Percentiles rank a stretch among this genome's conserved stretches.
Conservation (phyloP, 768 basidiomycete species). For the Mycena polygramma region DNA sequence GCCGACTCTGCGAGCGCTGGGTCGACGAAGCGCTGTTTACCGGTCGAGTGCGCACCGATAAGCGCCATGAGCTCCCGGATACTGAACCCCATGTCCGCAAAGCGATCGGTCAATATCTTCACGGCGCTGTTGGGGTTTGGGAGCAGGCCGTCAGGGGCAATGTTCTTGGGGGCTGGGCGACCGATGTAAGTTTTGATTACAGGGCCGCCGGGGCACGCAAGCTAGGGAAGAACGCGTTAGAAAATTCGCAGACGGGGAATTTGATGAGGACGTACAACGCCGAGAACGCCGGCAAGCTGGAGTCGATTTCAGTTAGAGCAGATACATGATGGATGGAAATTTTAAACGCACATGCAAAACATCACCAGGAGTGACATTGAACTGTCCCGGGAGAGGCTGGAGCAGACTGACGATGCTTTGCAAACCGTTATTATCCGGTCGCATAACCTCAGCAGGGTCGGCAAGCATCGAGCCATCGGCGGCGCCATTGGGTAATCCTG, state of each 20-base stretch:
- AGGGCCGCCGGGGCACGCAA: slow-evolving; percentile 12
- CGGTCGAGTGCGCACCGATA: slow-evolving; percentile 29
- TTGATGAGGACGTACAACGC: not conserved
- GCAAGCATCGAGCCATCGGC: slow-evolving; percentile 26
- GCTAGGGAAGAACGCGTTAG: not conserved
- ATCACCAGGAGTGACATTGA: slow-evolving; percentile 8
- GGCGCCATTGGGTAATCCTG: slow-evolving; percentile 21
- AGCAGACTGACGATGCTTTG: slow-evolving; percentile 9
- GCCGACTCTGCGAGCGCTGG: not conserved
- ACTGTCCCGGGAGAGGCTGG: not conserved
- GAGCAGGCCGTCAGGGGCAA: not conserved
- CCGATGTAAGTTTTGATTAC: slow-evolving; percentile 1
- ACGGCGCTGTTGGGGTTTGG: not conserved
- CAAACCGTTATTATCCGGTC: slow-evolving; percentile 17
- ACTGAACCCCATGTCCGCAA: slow-evolving; percentile 33
- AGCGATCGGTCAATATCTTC: slow-evolving; percentile 20
- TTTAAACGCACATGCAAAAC: slow-evolving; percentile 12
- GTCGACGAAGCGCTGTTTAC: slow-evolving; percentile 20
- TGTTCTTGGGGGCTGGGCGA: not conserved
- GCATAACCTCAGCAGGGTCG: slow-evolving; percentile 17
- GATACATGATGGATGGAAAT: not conserved
- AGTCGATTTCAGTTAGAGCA: not conserved
- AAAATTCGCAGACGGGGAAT: too few relatives aligned
- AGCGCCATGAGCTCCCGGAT: slow-evolving; percentile 32
- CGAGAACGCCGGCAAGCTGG: slow-evolving; percentile 15